Base-by-base conservation (phyloP, 2,329 filamentous ascomycete species). In the Onygena corvina region DNA sequence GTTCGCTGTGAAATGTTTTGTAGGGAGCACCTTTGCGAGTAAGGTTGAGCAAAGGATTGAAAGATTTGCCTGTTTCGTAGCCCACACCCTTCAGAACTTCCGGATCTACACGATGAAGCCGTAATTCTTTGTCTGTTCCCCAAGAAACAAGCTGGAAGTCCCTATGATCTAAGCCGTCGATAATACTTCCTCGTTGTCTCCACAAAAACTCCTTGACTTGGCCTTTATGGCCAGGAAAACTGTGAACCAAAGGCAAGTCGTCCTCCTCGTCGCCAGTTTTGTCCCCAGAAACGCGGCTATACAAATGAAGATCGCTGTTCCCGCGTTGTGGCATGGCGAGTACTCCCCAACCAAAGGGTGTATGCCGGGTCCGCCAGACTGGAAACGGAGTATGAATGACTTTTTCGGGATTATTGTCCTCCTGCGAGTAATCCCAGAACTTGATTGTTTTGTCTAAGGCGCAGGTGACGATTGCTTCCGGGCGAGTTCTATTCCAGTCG, bases 61-160 rank as follows among this genome's bases (percentile, higher is more conserved):
- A 77, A 2, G 75, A 74, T 47, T 73, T 75, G 3, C 85, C 86
- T 61, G 82, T 86, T 40, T 79, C 71, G 61, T 86, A 84, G 2
- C 86, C 86, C 12, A 93, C 82, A 1, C 76, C 72, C 51, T 77
- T 72, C 0, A 92, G 70, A 25, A 81, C 71, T 21, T 79, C 70
- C 1, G 78, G 69, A 34, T 86, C 76, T 16, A 88, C 76, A 44
- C 80, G 81, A 61, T 94, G 85, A 23, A 95, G 72, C 45, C 84
- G 81, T 25, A 95, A 71, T 59, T 88, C 79, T 56, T 84, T 84
- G 63, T 95, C 90, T 45, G 85, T 82, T 21, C 88, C 88, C 89
- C 89, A 95, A 0, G 89, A 89, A 0, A 95, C 86, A 14, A 95
- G 73, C 64, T 95, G 89, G 55, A 94, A 95, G 47, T 95, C 89